phyloP scores from a whole-genome alignment of 1,284 basidiomycete genomes.

The Boletellus dicymbophilus region DNA sequence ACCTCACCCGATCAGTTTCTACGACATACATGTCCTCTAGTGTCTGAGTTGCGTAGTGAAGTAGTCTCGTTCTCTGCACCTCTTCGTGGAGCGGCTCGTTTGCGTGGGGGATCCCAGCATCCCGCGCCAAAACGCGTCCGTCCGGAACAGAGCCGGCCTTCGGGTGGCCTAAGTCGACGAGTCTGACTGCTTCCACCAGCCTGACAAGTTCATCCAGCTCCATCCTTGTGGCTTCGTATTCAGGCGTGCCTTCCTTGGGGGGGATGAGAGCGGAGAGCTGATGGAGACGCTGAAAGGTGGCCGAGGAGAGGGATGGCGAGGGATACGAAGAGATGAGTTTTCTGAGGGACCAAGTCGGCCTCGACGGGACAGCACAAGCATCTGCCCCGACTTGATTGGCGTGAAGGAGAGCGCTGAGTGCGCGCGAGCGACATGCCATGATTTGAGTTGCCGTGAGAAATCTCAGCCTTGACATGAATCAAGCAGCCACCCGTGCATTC shows the following conservation, averaged over 20 bases:
- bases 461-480: slow-evolving; percentile 21
- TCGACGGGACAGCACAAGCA: slow-evolving; percentile 57
- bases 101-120: slow-evolving; percentile 35
- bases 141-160: slow-evolving; percentile 38
- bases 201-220: slow-evolving; percentile 71
- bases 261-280: slow-evolving; percentile 69
- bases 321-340: slow-evolving; percentile 74
- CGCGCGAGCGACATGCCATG: background rate
- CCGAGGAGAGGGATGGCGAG: slow-evolving; percentile 55
- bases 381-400: slow-evolving; percentile 41
- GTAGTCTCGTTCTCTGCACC: slow-evolving; percentile 42
- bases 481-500: slow-evolving; percentile 42
- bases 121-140: slow-evolving; percentile 46
- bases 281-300: slow-evolving; percentile 62
- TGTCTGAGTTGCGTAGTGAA: slow-evolving; percentile 52
- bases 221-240: slow-evolving; percentile 48
- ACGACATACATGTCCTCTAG: slow-evolving; percentile 46
- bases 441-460: slow-evolving; percentile 24
- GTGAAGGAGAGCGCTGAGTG: slow-evolving; percentile 4
- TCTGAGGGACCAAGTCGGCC: slow-evolving; percentile 77
- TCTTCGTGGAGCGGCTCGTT: slow-evolving; percentile 26
- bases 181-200: slow-evolving; percentile 76
- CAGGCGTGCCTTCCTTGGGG: slow-evolving; percentile 54
- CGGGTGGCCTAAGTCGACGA: slow-evolving; percentile 47
- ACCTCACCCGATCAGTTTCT: slow-evolving; percentile 44